Percentiles rank a stretch among this genome's conserved stretches.
Evolutionary conservation across 805 yeast species (phyloP).

Genomic region (Teunomyces kruisii): DNA sequence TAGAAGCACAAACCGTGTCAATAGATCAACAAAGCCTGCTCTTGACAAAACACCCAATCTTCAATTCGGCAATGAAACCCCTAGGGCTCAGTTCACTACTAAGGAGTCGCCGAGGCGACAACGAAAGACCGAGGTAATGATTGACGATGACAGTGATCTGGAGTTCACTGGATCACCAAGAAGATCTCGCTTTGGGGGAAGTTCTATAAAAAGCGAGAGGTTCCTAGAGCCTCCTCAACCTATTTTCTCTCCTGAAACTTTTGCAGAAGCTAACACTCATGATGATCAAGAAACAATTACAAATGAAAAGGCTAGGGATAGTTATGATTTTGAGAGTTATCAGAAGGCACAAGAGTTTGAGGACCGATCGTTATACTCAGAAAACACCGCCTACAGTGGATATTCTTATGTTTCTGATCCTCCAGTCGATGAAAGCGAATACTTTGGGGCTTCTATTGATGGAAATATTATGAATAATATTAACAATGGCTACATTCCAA

Average conservation of each 20-base stretch:
- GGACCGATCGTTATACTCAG: slow-evolving; percentile 35
- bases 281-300: slow-evolving; percentile 33
- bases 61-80: slow-evolving; percentile 28
- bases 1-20: slow-evolving; percentile 31
- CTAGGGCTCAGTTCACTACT: slow-evolving; percentile 66
- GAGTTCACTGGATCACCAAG: slow-evolving; percentile 38
- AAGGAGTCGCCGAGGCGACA: slow-evolving; percentile 72
- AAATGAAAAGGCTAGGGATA: slow-evolving; percentile 19
- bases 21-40: slow-evolving; percentile 15
- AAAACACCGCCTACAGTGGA: slow-evolving; percentile 32
- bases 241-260: slow-evolving; percentile 60
- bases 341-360: slow-evolving; percentile 35
- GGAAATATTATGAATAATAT: slow-evolving; percentile 47
- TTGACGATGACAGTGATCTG: slow-evolving; percentile 35
- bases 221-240: slow-evolving; percentile 66
- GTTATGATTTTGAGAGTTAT: slow-evolving; percentile 36
- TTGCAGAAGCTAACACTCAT: slow-evolving; percentile 53
- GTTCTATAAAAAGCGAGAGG: slow-evolving; percentile 45
- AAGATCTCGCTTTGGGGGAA: slow-evolving; percentile 25
- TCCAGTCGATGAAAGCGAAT: slow-evolving; percentile 30
- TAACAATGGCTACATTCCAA: slow-evolving; percentile 46
- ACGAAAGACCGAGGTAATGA: slow-evolving; percentile 46
- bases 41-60: slow-evolving; percentile 31
- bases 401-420: slow-evolving; percentile 25
- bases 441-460: slow-evolving; percentile 47